Evolutionary conservation across 1,139 yeast genomes (phyloP), one percentile per base, ranked within the genome.

Genomic region (Kodamaea fungicola): DNA sequence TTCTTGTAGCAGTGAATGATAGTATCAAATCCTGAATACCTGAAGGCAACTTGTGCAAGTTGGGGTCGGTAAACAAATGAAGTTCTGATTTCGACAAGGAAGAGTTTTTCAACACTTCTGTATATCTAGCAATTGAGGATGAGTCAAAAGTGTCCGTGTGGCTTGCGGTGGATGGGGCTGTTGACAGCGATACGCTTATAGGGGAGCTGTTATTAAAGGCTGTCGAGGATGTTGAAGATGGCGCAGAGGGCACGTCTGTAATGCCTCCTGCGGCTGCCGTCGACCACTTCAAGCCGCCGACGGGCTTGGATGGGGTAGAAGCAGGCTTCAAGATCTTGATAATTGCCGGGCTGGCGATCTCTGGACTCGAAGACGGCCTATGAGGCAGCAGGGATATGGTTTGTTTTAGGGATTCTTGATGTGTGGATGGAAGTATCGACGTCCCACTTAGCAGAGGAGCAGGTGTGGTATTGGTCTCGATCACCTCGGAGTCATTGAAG

Each of bases 21-120:
- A 75, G 54, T 2, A 79, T 70, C 42, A 79, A 71, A 49, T 80
- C 81, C 56, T 84, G 90, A 29, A 84, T 74, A 22, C 94, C 94
- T 6, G 87, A 81, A 4, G 92, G 90, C 37, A 80, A 58, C 35
- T 62, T 65, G 30, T 79, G 56, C 42, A 81, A 65, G 40, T 68
- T 58, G 34, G 54, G 40, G 47, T 70, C 72, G 30, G 67, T 57
- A 42, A 70, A 69, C 33, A 71, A 50, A 30, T 57, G 61, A 25
- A 53, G 40, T 45, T 71, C 76, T 6, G 52, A 50, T 12, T 54
- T 54, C 2, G 67, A 51, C 28, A 69, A 51, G 1, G 54, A 43
- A 0, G 74, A 66, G 39, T 60, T 56, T 38, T 51, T 52, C 37
- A 69, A 53, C 3, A 66, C 64, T 12, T 59, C 55, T 10, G 59